phyloP scores from a whole-genome alignment of 2,329 filamentous ascomycete species.

The Penicillium glabrum region DNA sequence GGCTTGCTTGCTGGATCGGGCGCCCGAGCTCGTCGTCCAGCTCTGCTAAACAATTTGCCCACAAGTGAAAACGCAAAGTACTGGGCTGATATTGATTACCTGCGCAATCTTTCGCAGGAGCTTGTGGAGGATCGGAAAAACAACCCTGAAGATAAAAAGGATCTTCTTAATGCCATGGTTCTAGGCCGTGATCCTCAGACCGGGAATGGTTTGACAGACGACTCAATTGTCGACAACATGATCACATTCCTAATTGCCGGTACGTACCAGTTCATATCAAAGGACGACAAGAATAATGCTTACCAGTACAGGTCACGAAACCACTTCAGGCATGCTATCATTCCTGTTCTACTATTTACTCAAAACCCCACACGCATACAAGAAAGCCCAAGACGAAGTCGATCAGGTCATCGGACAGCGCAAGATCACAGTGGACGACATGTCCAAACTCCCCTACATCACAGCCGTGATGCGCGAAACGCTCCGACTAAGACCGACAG shows the following conservation, averaged over 20 bases:
- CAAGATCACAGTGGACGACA: slow-evolving; percentile 59
- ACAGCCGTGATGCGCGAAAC: slow-evolving; percentile 66
- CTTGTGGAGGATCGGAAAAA: slow-evolving; percentile 60
- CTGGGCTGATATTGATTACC: slow-evolving; percentile 36
- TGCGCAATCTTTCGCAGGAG: slow-evolving; percentile 59
- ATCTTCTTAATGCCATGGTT: slow-evolving; percentile 70
- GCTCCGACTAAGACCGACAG: slow-evolving; percentile 60
- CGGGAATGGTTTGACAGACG: slow-evolving; percentile 62
- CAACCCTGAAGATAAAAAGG: slow-evolving; percentile 59
- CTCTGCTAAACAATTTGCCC: slow-evolving; percentile 48
- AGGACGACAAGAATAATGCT: not conserved
- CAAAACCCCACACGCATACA: slow-evolving; percentile 61
- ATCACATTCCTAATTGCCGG: slow-evolving; percentile 70
- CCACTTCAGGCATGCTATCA: slow-evolving; percentile 66
- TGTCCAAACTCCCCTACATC: slow-evolving; percentile 66
- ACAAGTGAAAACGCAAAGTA: slow-evolving; percentile 33
- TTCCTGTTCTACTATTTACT: slow-evolving; percentile 66
- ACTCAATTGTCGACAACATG: slow-evolving; percentile 67
- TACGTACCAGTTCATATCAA: slow-evolving; percentile 12
- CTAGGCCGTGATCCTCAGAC: slow-evolving; percentile 66
- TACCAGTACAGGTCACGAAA: slow-evolving; percentile 60
- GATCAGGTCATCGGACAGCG: slow-evolving; percentile 63
- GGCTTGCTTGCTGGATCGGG: slow-evolving; percentile 61
- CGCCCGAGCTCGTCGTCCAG: slow-evolving; percentile 50
- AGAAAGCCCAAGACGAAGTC: slow-evolving; percentile 66